phyloP scores from a whole-genome alignment of 257 asterid species.

The Plantago major region DNA sequence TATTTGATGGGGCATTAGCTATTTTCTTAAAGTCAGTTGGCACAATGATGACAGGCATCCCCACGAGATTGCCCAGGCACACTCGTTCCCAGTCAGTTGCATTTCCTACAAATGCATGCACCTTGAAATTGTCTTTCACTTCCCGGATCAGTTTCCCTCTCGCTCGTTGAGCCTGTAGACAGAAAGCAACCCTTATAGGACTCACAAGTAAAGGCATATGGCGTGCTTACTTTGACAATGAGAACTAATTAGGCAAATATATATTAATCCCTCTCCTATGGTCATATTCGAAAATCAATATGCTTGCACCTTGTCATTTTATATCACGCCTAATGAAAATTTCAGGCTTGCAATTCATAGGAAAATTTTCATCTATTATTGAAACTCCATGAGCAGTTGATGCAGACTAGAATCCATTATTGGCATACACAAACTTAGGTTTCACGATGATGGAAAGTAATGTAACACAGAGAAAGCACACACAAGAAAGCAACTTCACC shows the following conservation, averaged over 20 bases:
- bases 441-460: no score
- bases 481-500: no score
- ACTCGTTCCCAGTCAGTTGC: slow-evolving; percentile 86
- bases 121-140: slow-evolving; percentile 60
- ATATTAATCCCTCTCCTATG: neutral
- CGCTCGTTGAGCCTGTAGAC: slow-evolving; percentile 73
- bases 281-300: neutral
- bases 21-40: slow-evolving; percentile 78
- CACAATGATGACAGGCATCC: slow-evolving; percentile 75
- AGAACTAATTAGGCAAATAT: neutral
- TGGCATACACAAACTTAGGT: no score
- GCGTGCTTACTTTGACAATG: neutral
- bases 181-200: neutral
- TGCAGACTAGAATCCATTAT: no score
- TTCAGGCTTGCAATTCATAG: neutral
- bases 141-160: slow-evolving; percentile 73
- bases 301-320: neutral
- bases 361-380: neutral
- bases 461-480: no score
- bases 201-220: neutral
- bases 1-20: slow-evolving; percentile 44
- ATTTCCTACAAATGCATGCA: slow-evolving; percentile 79
- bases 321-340: neutral
- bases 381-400: no score
- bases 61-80: slow-evolving; percentile 89